Conservation (phyloP, 2,329 filamentous ascomycete genomes). For the Beauveria varroae region DNA sequence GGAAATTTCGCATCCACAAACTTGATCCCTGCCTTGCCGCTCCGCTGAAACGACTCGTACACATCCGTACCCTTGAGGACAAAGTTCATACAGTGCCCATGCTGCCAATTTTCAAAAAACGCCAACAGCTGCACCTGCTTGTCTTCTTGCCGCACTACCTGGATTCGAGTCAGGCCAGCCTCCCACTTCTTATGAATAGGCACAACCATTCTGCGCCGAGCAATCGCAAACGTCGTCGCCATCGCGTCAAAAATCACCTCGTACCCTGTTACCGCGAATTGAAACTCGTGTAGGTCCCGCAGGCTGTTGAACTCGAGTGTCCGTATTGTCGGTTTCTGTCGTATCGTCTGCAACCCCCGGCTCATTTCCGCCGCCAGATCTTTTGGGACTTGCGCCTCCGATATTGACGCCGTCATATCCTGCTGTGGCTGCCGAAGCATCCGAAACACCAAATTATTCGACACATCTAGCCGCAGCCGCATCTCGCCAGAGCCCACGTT, state of each 20-base stretch:
- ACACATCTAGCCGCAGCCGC: slow-evolving; percentile 57
- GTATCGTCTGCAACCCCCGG: slow-evolving; percentile 54
- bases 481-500: slow-evolving; percentile 74
- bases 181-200: slow-evolving; percentile 95
- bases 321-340: slow-evolving; percentile 57
- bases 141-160: slow-evolving; percentile 65
- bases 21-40: slow-evolving; percentile 63
- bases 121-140: slow-evolving; percentile 70
- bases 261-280: slow-evolving; percentile 73
- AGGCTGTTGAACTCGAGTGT: slow-evolving; percentile 61
- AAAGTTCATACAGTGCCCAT: slow-evolving; percentile 86
- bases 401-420: slow-evolving; percentile 70
- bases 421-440: slow-evolving; percentile 66
- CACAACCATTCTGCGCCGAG: slow-evolving; percentile 79
- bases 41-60: slow-evolving; percentile 61
- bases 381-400: slow-evolving; percentile 55
- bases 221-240: slow-evolving; percentile 70
- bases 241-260: slow-evolving; percentile 66
- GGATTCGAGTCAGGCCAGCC: slow-evolving; percentile 68
- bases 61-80: slow-evolving; percentile 75
- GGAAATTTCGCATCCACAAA: slow-evolving; percentile 89
- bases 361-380: slow-evolving; percentile 56
- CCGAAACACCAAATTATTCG: slow-evolving; percentile 53
- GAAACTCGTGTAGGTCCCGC: slow-evolving; percentile 68
- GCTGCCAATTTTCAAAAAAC: slow-evolving; percentile 82